Evolutionary conservation across 345 rosid species (phyloP).

Genomic region (Erodium maritimum): DNA sequence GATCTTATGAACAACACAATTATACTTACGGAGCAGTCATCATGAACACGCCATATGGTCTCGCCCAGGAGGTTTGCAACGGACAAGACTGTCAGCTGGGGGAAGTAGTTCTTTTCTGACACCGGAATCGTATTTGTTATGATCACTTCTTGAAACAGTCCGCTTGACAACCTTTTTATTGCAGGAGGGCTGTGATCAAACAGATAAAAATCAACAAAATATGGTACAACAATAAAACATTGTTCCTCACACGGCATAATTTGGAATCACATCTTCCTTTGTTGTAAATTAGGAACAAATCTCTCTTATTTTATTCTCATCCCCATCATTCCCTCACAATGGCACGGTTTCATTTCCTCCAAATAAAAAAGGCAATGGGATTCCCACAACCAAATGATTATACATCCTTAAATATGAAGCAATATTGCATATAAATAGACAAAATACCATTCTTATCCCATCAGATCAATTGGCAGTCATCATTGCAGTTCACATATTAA

Average conservation of each 20-base stretch:
- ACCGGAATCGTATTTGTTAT: conserved; percentile 90
- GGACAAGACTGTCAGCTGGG: conserved; percentile 82
- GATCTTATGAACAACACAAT: conserved; percentile 4
- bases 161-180: conserved; percentile 81
- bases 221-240: no score
- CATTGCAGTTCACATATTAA: neutral
- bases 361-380: neutral
- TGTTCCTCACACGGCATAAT: no score
- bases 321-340: no score
- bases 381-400: neutral
- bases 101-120: conserved; percentile 71
- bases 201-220: neutral
- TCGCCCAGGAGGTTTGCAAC: conserved; percentile 95
- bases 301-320: no score
- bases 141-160: conserved; percentile 92
- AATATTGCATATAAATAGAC: no score
- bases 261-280: no score
- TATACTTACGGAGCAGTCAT: conserved; percentile 82
- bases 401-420: no score
- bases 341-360: no score
- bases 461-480: neutral
- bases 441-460: no score
- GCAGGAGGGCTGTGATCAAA: conserved; percentile 72
- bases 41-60: conserved; percentile 96
- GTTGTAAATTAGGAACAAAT: no score